Evolutionary conservation across 2,329 filamentous ascomycete genomes (phyloP), one percentile per base, ranked within the genome.

Genomic region (Chaetomiaceae sp.): DNA sequence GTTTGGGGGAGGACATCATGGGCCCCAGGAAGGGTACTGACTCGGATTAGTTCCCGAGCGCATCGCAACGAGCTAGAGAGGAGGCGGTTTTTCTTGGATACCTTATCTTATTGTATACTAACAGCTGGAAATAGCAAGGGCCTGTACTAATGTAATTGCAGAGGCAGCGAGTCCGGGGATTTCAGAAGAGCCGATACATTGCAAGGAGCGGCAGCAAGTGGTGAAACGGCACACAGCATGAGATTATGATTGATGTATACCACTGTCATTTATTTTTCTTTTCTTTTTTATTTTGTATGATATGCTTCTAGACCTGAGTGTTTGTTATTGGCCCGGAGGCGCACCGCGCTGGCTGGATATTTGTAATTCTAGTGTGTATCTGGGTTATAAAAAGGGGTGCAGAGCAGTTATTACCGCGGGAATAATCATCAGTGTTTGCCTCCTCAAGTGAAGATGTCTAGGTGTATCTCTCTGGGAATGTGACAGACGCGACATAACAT

Each of bases 1-100:
- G 53, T 58, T 55, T 44, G 55, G 53, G 14, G 55, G 55, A n/a
- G 53, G 53, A n/a, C 50, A 51, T 13, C 50, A 54, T 21, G 55
- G 55, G 23, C 55, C 55, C 35, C 55, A 52, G 33, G 55, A 55
- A 34, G 53, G 48, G 13, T 58, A 54, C 44, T 58, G 43, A 48
- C 17, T 2, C 16, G 10, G 13, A 5, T 17, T 44, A 2, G 19
- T 13, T 30, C 7, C 13, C 40, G 37, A 35, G 35, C 17, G 30
- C 25, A 30, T 33, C 30, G 14, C 4, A n/a, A 33, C 8, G 30
- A 33, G 12, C 30, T 16, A 9, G 16, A 13, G 6, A 17, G 20
- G 21, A 20, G 16, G 30, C 17, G 1, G 3, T 31, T 45, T 42
- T 42, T 37, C 27, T 31, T 42, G 40, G 25, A 44, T 50, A 42